phyloP scores from a whole-genome alignment of 345 rosid species.

The Eucalyptus marginata region DNA sequence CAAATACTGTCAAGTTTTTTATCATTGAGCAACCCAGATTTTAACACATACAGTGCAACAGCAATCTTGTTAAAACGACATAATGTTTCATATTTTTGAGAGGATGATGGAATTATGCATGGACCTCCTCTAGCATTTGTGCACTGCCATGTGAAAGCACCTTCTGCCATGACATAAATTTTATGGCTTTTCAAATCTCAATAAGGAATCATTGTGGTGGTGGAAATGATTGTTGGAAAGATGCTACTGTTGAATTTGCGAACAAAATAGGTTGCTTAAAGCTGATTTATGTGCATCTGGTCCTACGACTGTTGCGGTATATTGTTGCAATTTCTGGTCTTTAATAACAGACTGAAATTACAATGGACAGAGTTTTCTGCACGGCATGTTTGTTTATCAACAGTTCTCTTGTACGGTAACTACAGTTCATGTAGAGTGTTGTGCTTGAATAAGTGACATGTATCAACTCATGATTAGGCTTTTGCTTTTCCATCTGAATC shows the following conservation, averaged over 20 bases:
- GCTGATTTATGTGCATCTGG: background rate
- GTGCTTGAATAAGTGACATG: background rate
- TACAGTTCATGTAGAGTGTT: background rate
- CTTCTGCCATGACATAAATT: background rate
- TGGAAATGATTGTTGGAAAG: background rate
- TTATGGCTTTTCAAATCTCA: background rate
- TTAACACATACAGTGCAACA: background rate
- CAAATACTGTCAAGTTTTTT: background rate
- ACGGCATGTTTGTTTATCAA: background rate
- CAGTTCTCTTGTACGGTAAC: background rate
- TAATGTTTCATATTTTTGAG: background rate
- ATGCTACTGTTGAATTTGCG: background rate
- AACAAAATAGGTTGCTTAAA: background rate
- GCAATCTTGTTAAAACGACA: background rate
- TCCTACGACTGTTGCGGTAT: background rate
- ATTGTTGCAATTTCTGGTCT: background rate
- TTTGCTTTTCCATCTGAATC: background rate
- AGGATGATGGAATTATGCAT: background rate
- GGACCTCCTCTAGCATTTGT: background rate
- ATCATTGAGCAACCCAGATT: background rate
- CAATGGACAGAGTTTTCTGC: background rate
- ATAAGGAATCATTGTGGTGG: background rate
- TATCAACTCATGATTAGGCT: background rate
- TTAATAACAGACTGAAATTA: background rate
- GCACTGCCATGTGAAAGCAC: background rate